Evolutionary conservation across 2,329 filamentous ascomycete genomes (phyloP).

Genomic region (Xylariaceae sp.): DNA sequence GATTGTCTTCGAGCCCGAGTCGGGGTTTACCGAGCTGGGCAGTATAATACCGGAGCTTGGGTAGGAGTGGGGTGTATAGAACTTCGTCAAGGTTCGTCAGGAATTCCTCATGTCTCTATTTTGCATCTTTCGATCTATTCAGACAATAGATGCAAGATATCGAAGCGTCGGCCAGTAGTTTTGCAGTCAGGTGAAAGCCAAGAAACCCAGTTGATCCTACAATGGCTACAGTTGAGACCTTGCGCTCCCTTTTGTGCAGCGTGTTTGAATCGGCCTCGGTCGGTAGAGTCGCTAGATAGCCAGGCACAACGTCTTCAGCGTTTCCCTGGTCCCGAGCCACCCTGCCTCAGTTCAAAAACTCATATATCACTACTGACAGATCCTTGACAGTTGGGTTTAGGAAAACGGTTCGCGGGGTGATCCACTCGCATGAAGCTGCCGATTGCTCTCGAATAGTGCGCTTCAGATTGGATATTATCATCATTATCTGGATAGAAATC

Average conservation of each 20-base stretch:
- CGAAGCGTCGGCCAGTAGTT: constrained; percentile 1
- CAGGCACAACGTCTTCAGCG: constrained; percentile 6
- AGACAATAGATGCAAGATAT: constrained; percentile 10
- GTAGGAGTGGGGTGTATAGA: background rate
- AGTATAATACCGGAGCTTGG: constrained; percentile 7
- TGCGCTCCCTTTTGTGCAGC: background rate
- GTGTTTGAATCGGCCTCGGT: background rate
- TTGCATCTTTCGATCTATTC: constrained; percentile 2
- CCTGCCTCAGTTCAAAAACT: constrained; percentile 11
- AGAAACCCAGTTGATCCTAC: constrained; percentile 18
- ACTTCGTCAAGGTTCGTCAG: background rate
- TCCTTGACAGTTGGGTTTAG: constrained; percentile 11
- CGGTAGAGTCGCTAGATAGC: constrained; percentile 2
- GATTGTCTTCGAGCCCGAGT: constrained; percentile 3
- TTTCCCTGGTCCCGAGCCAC: background rate
- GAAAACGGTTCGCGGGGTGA: constrained; percentile 15
- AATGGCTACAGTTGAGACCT: constrained; percentile 7
- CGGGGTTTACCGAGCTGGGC: constrained; percentile 6
- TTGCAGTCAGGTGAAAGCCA: constrained; percentile 6
- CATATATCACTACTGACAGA: constrained; percentile 6
- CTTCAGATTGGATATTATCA: constrained; percentile 10
- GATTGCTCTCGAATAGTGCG: constrained; percentile 10
- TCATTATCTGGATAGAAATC: constrained; percentile 14
- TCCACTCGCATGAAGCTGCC: constrained; percentile 6
- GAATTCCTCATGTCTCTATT: background rate